phyloP scores from a whole-genome alignment of 108 stramenopile genomes.

The Conticribra weissflogii region DNA sequence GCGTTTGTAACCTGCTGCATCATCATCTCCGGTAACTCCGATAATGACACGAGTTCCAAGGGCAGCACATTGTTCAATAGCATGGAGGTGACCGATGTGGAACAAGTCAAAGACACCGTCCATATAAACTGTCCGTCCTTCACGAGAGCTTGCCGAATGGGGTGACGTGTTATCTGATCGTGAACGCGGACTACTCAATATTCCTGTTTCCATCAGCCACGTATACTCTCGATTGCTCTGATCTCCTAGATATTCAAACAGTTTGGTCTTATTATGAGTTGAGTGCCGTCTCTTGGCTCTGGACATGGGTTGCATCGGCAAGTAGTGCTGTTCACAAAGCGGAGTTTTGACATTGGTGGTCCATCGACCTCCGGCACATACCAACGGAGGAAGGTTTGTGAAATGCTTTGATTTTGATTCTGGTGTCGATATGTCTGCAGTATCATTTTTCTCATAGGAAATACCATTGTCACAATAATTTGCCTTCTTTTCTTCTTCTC shows the following conservation, averaged over 20 bases:
- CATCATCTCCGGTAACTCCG: constrained; percentile 72
- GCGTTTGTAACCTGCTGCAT: constrained; percentile 75
- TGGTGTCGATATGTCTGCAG: neutral
- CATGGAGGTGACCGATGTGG: constrained; percentile 74
- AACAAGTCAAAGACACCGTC: constrained; percentile 84
- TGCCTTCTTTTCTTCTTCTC: constrained; percentile 9
- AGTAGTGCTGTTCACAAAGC: constrained; percentile 64
- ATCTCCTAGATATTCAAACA: constrained; percentile 47
- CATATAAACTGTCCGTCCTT: constrained; percentile 61
- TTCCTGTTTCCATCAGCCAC: constrained; percentile 12
- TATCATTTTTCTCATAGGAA: neutral
- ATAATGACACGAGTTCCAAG: constrained; percentile 63
- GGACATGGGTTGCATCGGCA: constrained; percentile 69
- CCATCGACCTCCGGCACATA: constrained; percentile 62
- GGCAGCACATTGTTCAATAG: constrained; percentile 63
- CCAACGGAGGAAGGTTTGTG: constrained; percentile 33
- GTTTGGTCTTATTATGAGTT: constrained; percentile 28
- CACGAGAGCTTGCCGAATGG: neutral
- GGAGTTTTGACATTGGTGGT: constrained; percentile 41
- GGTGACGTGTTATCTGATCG: neutral
- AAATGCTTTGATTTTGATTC: neutral
- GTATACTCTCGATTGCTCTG: constrained; percentile 38
- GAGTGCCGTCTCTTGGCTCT: constrained; percentile 54
- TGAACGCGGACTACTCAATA: neutral
- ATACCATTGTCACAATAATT: neutral